Evolutionary conservation across 2,329 filamentous ascomycete species (phyloP).

Genomic region (Beauveria bassiana): DNA sequence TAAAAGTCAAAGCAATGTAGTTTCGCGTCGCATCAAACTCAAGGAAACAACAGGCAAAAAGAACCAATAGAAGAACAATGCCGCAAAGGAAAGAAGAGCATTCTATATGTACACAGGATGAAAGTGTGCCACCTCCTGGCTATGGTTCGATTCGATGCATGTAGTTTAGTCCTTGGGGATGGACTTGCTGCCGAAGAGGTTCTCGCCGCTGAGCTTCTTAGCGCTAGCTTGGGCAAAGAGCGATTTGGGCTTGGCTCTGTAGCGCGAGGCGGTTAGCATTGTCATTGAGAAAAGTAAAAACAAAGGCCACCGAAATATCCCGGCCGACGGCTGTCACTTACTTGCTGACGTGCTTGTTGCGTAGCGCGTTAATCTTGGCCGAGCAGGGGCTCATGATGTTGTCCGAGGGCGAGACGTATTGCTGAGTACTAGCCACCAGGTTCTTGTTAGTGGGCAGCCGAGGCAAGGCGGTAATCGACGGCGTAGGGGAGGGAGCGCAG

Average conservation of each 20-base stretch:
- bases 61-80: neutral
- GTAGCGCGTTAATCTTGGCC: constrained; percentile 72
- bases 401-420: constrained; percentile 79
- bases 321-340: constrained; percentile 34
- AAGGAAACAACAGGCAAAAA: constrained; percentile 3
- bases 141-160: neutral
- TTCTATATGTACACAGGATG: constrained; percentile 9
- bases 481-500: constrained; percentile 10
- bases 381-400: constrained; percentile 82
- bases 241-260: constrained; percentile 58
- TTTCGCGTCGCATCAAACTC: constrained; percentile 5
- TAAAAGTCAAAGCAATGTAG: neutral
- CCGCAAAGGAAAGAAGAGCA: neutral
- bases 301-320: too few relatives aligned
- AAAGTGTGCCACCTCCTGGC: neutral
- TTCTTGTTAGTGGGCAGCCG: constrained; percentile 11
- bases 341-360: constrained; percentile 74
- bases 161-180: constrained; percentile 23
- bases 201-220: constrained; percentile 51
- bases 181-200: constrained; percentile 30
- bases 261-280: neutral
- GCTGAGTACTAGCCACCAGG: constrained; percentile 29
- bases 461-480: constrained; percentile 4
- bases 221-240: constrained; percentile 58
- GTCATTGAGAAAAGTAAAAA: neutral